Evolutionary conservation across 2,329 filamentous ascomycete genomes (phyloP), one percentile per base, ranked within the genome.

Genomic region (Aspergillus viridinutans): DNA sequence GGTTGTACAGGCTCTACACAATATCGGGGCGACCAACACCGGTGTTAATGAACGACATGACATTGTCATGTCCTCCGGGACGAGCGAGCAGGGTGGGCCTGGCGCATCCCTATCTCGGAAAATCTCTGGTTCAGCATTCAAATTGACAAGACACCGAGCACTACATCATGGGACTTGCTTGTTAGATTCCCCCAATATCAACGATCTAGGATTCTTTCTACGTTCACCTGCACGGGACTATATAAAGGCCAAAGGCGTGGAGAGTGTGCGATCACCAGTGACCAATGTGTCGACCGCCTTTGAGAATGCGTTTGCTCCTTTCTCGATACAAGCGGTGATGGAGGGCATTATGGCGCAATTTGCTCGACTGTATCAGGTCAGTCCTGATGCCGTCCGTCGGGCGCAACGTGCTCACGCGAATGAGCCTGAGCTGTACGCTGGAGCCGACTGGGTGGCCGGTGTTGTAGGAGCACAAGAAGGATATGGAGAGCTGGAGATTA

Each of bases 131-230:
- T 97, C 92, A 0, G 94, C 94, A 10, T 99, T 96, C 77, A 97
- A 97, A 74, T 80, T 99, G 54, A 97, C 90, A 0, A 82, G 90
- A 25, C 78, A 85, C 50, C 83, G 93, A 48, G 88, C 92, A 7
- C 80, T 99, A 57, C 94, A 99, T 74, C 94, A 99, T 74, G 94
- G 92, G 7, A 99, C 94, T 0, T 94, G 92, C 67, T 80, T 99
- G 47, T 79, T 97, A 2, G 80, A 82, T 35, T 92, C 90, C 54
- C 88, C 88, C 1, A 90, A 96, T 69, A 78, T 97, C 45, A 72
- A 77, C 29, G 75, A 80, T 43, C 89, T 97, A 28, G 85, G 86
- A 1, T 75, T 81, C 2, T 85, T 93, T 67, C 74, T 99, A 61
- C 82, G 84, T 23, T 92, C 90, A n/a, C 90, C 92, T 0, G 90